A percentile compares a stretch with the other conserved stretches of the same genome.
These are phyloP conservation scores for Scopulariopsis brevicaulis DNA, from an alignment of 2,329 filamentous ascomycete genomes.

Conservation along the genomic window DNA sequence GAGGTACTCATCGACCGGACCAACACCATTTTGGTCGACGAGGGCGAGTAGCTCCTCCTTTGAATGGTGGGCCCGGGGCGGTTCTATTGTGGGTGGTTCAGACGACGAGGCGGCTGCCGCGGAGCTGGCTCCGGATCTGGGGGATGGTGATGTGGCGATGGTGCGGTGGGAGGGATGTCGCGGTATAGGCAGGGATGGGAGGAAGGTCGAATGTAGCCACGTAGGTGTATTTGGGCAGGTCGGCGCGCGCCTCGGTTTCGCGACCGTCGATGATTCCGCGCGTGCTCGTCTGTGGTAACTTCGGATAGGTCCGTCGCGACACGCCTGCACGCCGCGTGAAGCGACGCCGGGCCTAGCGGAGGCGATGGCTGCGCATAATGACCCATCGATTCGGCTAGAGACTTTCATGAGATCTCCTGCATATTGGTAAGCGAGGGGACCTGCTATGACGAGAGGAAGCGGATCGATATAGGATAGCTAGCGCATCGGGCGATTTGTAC, in stretches of 20 bases:
- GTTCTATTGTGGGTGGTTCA: constrained; percentile 6
- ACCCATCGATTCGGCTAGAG: constrained; percentile 46
- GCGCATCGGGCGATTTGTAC: background rate
- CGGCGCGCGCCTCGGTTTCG: constrained; percentile 4
- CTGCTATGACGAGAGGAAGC: constrained; percentile 3
- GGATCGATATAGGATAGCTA: background rate
- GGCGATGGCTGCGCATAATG: constrained; percentile 45
- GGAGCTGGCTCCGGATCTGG: constrained; percentile 13
- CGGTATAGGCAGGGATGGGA: constrained; percentile 9
- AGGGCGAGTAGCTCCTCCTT: constrained; percentile 38
- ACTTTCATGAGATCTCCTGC: constrained; percentile 49
- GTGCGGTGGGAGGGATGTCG: constrained; percentile 7
- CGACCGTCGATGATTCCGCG: background rate
- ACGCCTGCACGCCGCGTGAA: constrained; percentile 5
- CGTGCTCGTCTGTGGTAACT: constrained; percentile 6
- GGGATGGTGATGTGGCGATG: constrained; percentile 13
- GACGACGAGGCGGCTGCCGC: constrained; percentile 8
- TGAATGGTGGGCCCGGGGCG: constrained; percentile 9
- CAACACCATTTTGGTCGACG: constrained; percentile 36
- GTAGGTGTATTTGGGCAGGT: constrained; percentile 6
- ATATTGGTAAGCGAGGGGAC: constrained; percentile 20
- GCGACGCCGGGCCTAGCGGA: constrained; percentile 26
- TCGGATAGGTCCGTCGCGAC: constrained; percentile 2
- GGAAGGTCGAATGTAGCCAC: constrained; percentile 31
- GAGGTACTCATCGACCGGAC: constrained; percentile 40